A percentile compares a stretch with the other conserved stretches of the same genome.
Conservation (phyloP, 1,139 yeast genomes). For the Yamadazyma atmosphaerica region DNA sequence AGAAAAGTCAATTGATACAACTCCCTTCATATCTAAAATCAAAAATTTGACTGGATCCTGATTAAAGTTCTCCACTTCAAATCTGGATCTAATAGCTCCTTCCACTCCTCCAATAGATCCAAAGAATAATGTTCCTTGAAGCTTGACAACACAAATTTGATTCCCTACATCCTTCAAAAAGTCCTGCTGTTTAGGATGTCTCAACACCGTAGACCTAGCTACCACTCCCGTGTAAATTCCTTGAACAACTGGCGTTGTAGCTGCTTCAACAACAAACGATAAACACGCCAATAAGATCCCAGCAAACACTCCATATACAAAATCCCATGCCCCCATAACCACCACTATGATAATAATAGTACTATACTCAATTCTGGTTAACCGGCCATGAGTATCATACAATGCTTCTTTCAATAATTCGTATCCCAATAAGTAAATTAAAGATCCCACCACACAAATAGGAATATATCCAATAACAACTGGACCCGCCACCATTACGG, state of each 20-base stretch:
- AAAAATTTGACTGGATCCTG: conserved; percentile 70
- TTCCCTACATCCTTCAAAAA: conserved; percentile 84
- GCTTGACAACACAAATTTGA: conserved; percentile 83
- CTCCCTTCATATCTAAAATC: conserved; percentile 82
- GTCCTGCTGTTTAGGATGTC: conserved; percentile 88
- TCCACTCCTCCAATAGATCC: conserved; percentile 96
- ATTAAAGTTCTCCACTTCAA: conserved; percentile 57
- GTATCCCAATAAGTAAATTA: conserved; percentile 86
- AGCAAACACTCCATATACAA: conserved; percentile 86
- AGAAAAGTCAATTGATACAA: conserved; percentile 81
- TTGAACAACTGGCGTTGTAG: conserved; percentile 76
- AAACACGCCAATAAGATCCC: conserved; percentile 91
- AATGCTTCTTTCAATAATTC: conserved; percentile 86
- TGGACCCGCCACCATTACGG: conserved; percentile 86
- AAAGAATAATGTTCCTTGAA: conserved; percentile 87
- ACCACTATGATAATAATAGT: conserved; percentile 84
- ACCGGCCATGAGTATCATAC: conserved; percentile 78
- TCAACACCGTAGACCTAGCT: conserved; percentile 87
- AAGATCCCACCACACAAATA: conserved; percentile 90
- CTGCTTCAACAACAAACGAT: conserved; percentile 88
- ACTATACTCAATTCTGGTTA: conserved; percentile 73
- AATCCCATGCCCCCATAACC: conserved; percentile 95
- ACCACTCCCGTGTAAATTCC: conserved; percentile 86
- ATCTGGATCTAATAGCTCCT: conserved; percentile 62
- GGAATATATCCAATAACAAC: conserved; percentile 92